Base-by-base conservation (phyloP, 371 early-diverging fungal species). In the Smittium culicis region DNA sequence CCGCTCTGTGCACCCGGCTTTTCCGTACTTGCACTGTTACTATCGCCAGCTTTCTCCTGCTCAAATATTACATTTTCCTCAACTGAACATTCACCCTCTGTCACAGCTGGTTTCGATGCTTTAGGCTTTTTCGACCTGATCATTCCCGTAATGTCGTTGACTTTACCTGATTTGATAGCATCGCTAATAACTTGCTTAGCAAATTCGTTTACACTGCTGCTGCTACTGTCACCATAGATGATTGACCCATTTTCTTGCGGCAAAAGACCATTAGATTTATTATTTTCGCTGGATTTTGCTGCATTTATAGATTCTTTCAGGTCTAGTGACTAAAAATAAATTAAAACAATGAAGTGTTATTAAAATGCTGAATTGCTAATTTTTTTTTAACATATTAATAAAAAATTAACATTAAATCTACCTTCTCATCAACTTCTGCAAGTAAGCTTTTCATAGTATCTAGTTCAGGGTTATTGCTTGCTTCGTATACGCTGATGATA, bases 351-450 rank as follows among this genome's bases (percentile, higher is more conserved):
- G n/a, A n/a, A n/a, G n/a, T n/a, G n/a, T n/a, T n/a, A n/a, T n/a
- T n/a, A n/a, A n/a, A n/a, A n/a, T n/a, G n/a, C n/a, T n/a, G n/a
- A n/a, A n/a, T n/a, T n/a, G n/a, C n/a, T n/a, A n/a, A n/a, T n/a
- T n/a, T n/a, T n/a, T n/a, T n/a, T n/a, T n/a, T n/a, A n/a, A n/a
- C n/a, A n/a, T n/a, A n/a, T n/a, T n/a, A n/a, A n/a, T n/a, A n/a
- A n/a, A n/a, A n/a, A n/a, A 59, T 11, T 8, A 59, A 59, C 8
- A 11, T 28, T 27, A 59, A 59, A 59, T 68, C 70, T 31, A 76
- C 69, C 71, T 76, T 75, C 24, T 57, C 67, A 8, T 54, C 66
- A 24, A 77, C 73, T 30, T 77, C 77, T 0, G 24, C 70, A 61
- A 77, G 29, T 59, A 77, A 71, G 2, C 73, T 74, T 55, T 54